These are phyloP conservation scores for Trichoderma pleuroti DNA, from an alignment of 2,329 filamentous ascomycete species.

Conservation along the genomic window DNA sequence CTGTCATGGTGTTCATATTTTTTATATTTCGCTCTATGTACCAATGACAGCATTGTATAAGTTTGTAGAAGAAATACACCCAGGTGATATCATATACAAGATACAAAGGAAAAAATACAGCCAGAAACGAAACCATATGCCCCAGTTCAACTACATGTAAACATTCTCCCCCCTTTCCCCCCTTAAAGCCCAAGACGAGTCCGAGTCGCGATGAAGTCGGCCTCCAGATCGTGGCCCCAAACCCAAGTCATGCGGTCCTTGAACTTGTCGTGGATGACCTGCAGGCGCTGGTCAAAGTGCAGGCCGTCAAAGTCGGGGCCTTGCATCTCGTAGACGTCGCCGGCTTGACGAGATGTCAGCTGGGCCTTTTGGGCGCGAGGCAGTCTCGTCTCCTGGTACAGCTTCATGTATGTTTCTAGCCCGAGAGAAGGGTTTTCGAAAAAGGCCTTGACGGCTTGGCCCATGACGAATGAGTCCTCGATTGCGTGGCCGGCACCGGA, in stretches of 20 bases:
- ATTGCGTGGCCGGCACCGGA: conserved; percentile 14
- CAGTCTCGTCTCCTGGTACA: conserved; percentile 5
- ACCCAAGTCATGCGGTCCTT: conserved; percentile 14
- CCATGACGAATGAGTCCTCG: conserved; percentile 15
- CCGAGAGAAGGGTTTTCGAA: conserved; percentile 3
- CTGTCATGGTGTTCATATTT: background rate
- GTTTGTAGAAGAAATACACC: background rate
- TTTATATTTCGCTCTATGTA: conserved; percentile 3
- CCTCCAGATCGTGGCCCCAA: conserved; percentile 9
- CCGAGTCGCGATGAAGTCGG: conserved; percentile 4
- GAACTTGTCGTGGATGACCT: conserved; percentile 13
- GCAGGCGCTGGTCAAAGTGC: conserved; percentile 8
- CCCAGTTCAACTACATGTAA: background rate
- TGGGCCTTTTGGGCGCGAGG: conserved; percentile 5
- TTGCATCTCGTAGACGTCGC: conserved; percentile 14
- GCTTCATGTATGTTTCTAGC: conserved; percentile 13
- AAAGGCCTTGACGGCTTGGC: conserved; percentile 10
- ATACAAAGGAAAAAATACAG: background rate
- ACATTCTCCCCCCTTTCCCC: background rate
- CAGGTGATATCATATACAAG: conserved; percentile 1
- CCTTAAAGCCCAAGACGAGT: conserved; percentile 1
- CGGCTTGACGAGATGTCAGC: conserved; percentile 8
- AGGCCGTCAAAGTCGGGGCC: conserved; percentile 4
- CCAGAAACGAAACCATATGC: background rate
- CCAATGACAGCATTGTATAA: background rate